Evolutionary conservation across 164 flowering plant species (phyloP), one percentile per base, ranked within the genome.

Genomic region (Umbilicus rupestris): DNA sequence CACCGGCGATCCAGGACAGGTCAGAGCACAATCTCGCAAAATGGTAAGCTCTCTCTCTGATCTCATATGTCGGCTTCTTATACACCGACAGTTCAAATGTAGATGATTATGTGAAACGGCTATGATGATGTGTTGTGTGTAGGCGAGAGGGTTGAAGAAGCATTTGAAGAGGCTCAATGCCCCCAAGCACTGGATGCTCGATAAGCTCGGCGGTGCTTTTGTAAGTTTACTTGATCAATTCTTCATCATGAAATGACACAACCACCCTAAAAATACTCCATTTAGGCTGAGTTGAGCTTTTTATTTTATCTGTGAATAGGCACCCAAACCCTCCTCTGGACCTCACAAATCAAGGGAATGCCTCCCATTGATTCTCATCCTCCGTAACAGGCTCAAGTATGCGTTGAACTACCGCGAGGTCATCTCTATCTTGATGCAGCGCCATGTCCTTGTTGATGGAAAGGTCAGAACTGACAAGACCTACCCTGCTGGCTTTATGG

Each of bases 91-190:
- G n/a, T n/a, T n/a, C n/a, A n/a, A n/a, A n/a, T n/a, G n/a, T n/a
- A n/a, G n/a, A n/a, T n/a, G n/a, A n/a, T n/a, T n/a, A n/a, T n/a
- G n/a, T n/a, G n/a, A n/a, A n/a, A n/a, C n/a, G n/a, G n/a, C n/a
- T n/a, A n/a, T n/a, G n/a, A 3, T n/a, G 19, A 17, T 17, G 19
- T 19, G 7, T 47, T 22, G 11, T 50, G 20, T 50, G 28, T 22
- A 84, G 88, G 85, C 88, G 3, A 71, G 86, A 69, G 88, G 88
- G 14, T 76, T 84, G 82, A 84, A 84, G 84, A 84, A 84, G 59
- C 87, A 84, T 69, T 77, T 84, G 80, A 84, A 84, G 82, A 79
- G 88, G 86, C 86, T 84, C 78, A 84, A 84, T 84, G 88, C 88
- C 69, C 88, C 88, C 0, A 81, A 76, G 68, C 86, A 84, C 73